Evolutionary conservation across 805 yeast genomes (phyloP).

Genomic region (Metschnikowia baotianmanensis): DNA sequence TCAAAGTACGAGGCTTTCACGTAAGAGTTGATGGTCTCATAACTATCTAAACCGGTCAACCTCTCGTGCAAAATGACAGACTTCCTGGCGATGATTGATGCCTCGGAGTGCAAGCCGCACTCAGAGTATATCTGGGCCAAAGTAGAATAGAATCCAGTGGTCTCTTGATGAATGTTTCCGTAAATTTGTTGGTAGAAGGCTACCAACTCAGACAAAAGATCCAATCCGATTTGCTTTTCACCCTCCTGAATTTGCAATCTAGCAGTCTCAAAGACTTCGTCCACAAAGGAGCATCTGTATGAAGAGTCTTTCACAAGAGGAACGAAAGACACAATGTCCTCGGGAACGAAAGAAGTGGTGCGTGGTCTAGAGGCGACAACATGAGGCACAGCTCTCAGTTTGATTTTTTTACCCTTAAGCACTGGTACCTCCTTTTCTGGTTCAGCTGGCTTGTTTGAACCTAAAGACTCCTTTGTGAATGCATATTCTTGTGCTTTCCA

Average conservation of each 20-base stretch:
- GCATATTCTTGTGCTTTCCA: conserved; percentile 56
- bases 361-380: conserved; percentile 16
- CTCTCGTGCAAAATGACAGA: conserved; percentile 77
- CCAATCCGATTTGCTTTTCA: conserved; percentile 54
- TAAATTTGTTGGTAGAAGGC: conserved; percentile 78
- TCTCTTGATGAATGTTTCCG: conserved; percentile 76
- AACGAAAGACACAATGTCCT: conserved; percentile 64
- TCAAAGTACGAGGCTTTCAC: conserved; percentile 76
- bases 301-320: conserved; percentile 77
- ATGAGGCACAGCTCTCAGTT: conserved; percentile 22
- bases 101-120: conserved; percentile 52
- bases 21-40: conserved; percentile 68
- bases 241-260: conserved; percentile 39
- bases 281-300: conserved; percentile 63
- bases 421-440: conserved; percentile 17
- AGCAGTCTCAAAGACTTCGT: conserved; percentile 73
- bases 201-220: conserved; percentile 66
- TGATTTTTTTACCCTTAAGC: conserved; percentile 31
- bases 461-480: conserved; percentile 45
- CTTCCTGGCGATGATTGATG: conserved; percentile 63
- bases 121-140: conserved; percentile 69
- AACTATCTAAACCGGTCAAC: conserved; percentile 74
- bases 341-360: conserved; percentile 48
- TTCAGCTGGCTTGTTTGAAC: conserved; percentile 26
- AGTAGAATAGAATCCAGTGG: conserved; percentile 64